Percentiles rank a stretch among this genome's conserved stretches.
Conservation (phyloP, 768 basidiomycete species). For the Serendipita vermifera region DNA sequence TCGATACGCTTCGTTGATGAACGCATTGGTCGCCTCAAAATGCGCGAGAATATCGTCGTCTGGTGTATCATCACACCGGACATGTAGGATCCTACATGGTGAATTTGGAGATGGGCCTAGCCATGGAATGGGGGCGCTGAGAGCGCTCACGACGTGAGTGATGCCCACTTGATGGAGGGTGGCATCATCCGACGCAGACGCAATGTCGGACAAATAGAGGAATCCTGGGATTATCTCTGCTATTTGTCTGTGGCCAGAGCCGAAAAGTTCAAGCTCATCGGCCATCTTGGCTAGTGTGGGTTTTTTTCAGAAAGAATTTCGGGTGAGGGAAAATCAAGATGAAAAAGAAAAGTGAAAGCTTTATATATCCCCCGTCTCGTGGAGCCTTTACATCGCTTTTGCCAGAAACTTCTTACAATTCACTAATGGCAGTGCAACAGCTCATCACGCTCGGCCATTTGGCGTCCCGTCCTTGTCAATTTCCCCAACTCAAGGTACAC, state of each 20-base stretch:
- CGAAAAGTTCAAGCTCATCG: no score
- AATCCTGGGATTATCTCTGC: background rate
- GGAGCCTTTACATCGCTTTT: no score
- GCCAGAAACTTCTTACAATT: no score
- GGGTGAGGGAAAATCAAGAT: no score
- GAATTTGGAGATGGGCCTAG: background rate
- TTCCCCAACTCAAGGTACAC: no score
- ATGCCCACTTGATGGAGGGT: background rate
- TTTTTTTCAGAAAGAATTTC: no score
- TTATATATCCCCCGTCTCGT: no score
- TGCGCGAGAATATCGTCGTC: background rate
- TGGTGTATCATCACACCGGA: background rate
- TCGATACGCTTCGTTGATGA: background rate
- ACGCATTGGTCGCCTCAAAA: background rate
- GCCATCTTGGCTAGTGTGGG: no score
- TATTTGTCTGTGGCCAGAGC: background rate
- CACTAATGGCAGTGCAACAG: no score
- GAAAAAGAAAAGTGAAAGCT: no score
- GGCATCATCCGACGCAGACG: background rate
- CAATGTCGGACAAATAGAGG: conserved; percentile 1
- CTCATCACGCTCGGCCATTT: no score
- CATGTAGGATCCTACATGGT: background rate
- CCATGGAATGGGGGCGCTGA: background rate
- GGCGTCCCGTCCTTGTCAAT: no score
- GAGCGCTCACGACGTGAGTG: background rate